A percentile compares a stretch with the other conserved stretches of the same genome.
These are phyloP conservation scores for Ceraceosorus bombacis DNA, from an alignment of 1,284 basidiomycete species.

Conservation along the genomic window DNA sequence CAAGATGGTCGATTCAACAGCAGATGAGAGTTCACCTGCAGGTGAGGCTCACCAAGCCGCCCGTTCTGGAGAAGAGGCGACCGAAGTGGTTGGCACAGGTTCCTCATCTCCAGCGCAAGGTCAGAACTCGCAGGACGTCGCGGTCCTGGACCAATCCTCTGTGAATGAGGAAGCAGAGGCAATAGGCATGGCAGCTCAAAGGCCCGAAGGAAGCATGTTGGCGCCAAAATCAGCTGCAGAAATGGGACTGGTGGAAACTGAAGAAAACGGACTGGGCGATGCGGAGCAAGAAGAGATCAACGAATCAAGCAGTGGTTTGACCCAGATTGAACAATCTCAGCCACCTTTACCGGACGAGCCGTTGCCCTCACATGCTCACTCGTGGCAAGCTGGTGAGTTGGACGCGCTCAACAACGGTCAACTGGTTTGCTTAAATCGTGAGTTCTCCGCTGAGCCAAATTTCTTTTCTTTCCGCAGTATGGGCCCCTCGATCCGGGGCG, in stretches of 20 bases:
- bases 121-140: no score
- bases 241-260: background rate
- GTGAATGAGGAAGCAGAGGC: no score
- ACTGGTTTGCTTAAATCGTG: conserved; percentile 1
- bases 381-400: conserved; percentile 13
- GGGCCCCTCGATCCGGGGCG: conserved; percentile 5
- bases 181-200: no score
- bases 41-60: no score
- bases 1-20: no score
- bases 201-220: no score
- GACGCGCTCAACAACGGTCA: background rate
- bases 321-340: background rate
- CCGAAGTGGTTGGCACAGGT: no score
- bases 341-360: background rate
- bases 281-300: conserved; percentile 1
- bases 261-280: background rate
- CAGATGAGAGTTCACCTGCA: no score
- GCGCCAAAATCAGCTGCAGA: background rate
- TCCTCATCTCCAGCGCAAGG: no score
- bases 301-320: background rate
- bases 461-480: conserved; percentile 5
- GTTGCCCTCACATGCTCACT: conserved; percentile 6
- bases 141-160: no score
- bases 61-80: no score
- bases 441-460: background rate